Evolutionary conservation across 345 rosid species (phyloP), one percentile per base, ranked within the genome.

Genomic region (Hypericum androsaemum): DNA sequence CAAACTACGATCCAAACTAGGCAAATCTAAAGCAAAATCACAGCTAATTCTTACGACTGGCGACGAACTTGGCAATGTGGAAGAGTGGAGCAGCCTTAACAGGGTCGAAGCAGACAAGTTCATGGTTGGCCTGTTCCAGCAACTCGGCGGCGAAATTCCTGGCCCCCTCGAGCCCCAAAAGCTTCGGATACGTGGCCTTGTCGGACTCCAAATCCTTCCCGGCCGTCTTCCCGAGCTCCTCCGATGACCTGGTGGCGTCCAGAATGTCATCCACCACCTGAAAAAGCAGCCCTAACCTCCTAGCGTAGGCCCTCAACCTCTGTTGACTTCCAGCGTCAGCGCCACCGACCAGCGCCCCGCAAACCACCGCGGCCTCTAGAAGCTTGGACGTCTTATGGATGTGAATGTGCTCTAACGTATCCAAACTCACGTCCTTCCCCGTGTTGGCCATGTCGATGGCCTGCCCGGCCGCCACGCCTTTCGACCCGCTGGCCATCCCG

Each of bases 381-480:
- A 46, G 22, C 50, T 5, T 46, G 5, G 32, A 17, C 32, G 50
- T 46, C 50, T 46, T 46, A 11, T 46, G 8, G 28, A 14, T 14
- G 43, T 63, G 74, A 52, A 77, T 77, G 47, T 62, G 63, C 61
- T 74, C 68, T 58, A 77, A 37, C 0, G 65, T 72, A 0, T 32
- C 55, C 37, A 70, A 46, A 16, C 69, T 52, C 41, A 71, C 67
- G 0, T 69, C 54, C 13, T 54, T 68, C 5, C 88, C 83, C 59
- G 73, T 83, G 16, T 81, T 77, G 7, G 38, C 55, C 2, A 79
- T 48, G 62, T 82, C 83, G 52, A 77, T 77, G 0, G 74, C 50
- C 61, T 82, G 83, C 8, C 89, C 85, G 6, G 79, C 85, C 22
- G 67, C 85, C 0, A 77, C 49, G 38, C 89, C 81, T 52, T 69